Base-by-base conservation (phyloP, 2,329 filamentous ascomycete species). In the Penicillium psychrosexuale region DNA sequence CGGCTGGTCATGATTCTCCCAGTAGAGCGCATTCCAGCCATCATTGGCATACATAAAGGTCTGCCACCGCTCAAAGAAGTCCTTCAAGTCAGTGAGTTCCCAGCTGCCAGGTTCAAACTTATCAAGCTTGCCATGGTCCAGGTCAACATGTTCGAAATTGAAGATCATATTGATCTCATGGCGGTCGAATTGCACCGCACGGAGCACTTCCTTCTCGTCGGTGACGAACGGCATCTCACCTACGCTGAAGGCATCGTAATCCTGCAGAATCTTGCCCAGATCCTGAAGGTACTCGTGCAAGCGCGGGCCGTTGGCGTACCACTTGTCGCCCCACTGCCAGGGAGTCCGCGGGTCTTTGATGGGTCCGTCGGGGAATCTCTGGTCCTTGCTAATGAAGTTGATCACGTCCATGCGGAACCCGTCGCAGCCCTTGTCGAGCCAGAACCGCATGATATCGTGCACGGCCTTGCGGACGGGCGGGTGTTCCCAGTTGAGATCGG, bases 401-500 rank as follows among this genome's bases (percentile, higher is more conserved):
- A 90, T 86, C 0, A 87, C 86, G 64, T 90, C 87, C 72, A 90
- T 82, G n/a, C 87, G 81, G 76, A 90, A 90, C 3, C 87, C 87
- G 44, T 87, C 83, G 0, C 89, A 85, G 3, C 89, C 89, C 31
- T 83, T 82, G 46, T 89, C 77, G 0, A 94, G 81, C 90, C 90
- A 94, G 69, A 92, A 94, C 30, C 82, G 81, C 82, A 92, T 88
- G 5, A 87, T 80, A 15, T 82, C 81, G 69, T 91, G 88, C 7
- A 92, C 84, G 1, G 88, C 89, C 43, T 82, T 75, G 15, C 89
- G 82, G 0, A 88, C 83, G 9, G 82, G 83, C 0, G 79, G 78
- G 54, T 87, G 88, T 66, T 92, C 88, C 89, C 89, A 94, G 73
- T 94, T 94, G n/a, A 94, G 78, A 63, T 94, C 90, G 0, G 90